These are phyloP conservation scores for Coffea eugenioides DNA, from an alignment of 257 asterid species.

Conservation along the genomic window DNA sequence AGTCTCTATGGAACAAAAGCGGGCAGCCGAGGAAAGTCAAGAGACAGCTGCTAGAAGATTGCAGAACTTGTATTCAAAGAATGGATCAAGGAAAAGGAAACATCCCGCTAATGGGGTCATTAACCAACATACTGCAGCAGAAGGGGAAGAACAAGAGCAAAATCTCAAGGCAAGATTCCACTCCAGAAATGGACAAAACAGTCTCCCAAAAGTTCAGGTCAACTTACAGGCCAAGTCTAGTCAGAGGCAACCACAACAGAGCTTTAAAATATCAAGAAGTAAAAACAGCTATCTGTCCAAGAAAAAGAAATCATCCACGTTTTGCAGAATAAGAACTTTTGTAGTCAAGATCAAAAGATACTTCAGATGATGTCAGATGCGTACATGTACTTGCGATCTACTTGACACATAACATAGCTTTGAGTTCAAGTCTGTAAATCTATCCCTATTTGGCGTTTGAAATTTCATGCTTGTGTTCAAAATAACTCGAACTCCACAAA, in stretches of 20 bases:
- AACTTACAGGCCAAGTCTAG: not conserved
- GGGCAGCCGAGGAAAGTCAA: slow-evolving; percentile 44
- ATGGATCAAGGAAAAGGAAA: slow-evolving; percentile 9
- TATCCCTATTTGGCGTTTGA: not conserved
- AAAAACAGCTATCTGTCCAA: not conserved
- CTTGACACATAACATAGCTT: not conserved
- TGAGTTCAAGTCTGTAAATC: not conserved
- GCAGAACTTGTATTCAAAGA: not conserved
- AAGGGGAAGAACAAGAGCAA: slow-evolving; percentile 1
- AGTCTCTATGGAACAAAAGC: slow-evolving; percentile 39
- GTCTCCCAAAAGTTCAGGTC: not conserved
- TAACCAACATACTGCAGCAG: slow-evolving; percentile 2
- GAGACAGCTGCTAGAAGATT: slow-evolving; percentile 36
- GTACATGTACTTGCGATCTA: not conserved
- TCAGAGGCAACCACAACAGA: slow-evolving; percentile 6
- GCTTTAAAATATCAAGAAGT: not conserved
- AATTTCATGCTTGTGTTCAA: not conserved
- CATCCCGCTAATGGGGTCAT: not conserved
- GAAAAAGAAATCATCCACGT: slow-evolving; percentile 16
- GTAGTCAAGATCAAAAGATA: slow-evolving; percentile 10
- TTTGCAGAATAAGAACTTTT: slow-evolving; percentile 14
- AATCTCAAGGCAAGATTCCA: not conserved
- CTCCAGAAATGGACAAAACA: not conserved
- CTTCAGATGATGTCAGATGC: slow-evolving; percentile 11
- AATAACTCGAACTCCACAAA: slow-evolving; percentile 6